Evolutionary conservation across 306 rosid species (phyloP).

Genomic region (Fagus crenata): DNA sequence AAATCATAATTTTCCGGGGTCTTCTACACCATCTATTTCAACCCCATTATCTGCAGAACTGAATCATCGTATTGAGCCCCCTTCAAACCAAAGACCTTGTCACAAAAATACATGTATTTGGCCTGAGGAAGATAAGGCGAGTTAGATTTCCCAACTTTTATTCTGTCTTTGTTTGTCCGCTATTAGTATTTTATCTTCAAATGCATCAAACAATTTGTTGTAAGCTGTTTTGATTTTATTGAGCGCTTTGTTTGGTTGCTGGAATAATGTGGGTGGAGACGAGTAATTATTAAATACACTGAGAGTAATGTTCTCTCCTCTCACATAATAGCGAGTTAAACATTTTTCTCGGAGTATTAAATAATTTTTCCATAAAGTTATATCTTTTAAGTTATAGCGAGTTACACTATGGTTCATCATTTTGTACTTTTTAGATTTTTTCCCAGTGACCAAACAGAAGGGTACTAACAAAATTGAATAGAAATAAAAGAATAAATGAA

Average conservation of each 20-base stretch:
- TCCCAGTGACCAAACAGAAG: background rate
- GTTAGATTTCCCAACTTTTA: background rate
- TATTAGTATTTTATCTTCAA: background rate
- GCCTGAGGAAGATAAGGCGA: slow-evolving; percentile 41
- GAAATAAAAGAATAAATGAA: background rate
- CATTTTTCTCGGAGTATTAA: no score
- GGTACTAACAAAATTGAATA: background rate
- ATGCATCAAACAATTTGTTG: no score
- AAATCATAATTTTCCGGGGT: slow-evolving; percentile 36
- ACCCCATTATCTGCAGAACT: slow-evolving; percentile 32
- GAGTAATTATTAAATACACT: no score
- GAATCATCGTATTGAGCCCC: slow-evolving; percentile 55
- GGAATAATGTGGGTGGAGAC: no score
- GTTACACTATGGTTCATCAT: no score
- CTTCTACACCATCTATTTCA: slow-evolving; percentile 17
- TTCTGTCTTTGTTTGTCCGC: background rate
- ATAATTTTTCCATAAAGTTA: no score
- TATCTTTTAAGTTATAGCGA: no score
- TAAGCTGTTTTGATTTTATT: no score
- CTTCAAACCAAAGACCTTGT: slow-evolving; percentile 70
- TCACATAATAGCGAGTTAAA: no score
- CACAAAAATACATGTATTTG: slow-evolving; percentile 26
- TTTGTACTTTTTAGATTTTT: background rate
- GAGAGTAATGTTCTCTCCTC: no score
- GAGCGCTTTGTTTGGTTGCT: no score